These are phyloP conservation scores for bread wheat (Triticum aestivum) DNA, from an alignment of 176 grass and related monocot species.

Conservation along the genomic window DNA sequence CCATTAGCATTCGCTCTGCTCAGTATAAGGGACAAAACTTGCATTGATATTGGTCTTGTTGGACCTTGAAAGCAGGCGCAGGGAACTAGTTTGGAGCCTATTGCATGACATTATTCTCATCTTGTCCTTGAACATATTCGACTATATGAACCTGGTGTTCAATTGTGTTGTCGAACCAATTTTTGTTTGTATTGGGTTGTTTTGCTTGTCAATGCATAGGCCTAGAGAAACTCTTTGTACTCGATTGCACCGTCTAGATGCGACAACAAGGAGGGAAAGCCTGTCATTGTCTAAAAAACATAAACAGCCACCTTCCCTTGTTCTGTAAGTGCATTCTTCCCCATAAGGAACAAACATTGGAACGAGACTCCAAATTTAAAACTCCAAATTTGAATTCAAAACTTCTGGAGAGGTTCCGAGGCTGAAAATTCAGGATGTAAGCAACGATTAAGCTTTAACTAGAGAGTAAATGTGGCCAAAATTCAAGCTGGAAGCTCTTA, in stretches of 20 bases:
- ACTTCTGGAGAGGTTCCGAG: background rate
- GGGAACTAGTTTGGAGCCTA: background rate
- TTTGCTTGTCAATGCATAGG: background rate
- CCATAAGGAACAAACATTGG: background rate
- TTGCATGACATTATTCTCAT: background rate
- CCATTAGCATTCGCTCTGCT: constrained; percentile 21
- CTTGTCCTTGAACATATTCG: background rate
- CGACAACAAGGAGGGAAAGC: background rate
- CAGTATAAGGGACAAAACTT: constrained; percentile 4
- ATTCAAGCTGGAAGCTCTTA: background rate
- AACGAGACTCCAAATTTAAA: background rate
- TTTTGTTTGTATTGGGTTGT: background rate
- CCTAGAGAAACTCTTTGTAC: background rate
- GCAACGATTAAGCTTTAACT: background rate
- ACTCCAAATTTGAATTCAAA: background rate
- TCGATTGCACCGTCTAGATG: background rate
- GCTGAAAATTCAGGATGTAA: background rate
- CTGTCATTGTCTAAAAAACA: background rate
- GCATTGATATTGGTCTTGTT: background rate
- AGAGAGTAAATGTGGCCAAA: background rate
- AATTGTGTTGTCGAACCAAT: background rate
- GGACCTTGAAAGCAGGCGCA: constrained; percentile 25
- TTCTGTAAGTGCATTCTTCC: too few species aligned
- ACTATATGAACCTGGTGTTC: background rate
- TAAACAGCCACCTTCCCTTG: too few species aligned